Evolutionary conservation across 2,329 filamentous ascomycete species (phyloP), one percentile per base, ranked within the genome.

Genomic region (Paecilomyces sp.): DNA sequence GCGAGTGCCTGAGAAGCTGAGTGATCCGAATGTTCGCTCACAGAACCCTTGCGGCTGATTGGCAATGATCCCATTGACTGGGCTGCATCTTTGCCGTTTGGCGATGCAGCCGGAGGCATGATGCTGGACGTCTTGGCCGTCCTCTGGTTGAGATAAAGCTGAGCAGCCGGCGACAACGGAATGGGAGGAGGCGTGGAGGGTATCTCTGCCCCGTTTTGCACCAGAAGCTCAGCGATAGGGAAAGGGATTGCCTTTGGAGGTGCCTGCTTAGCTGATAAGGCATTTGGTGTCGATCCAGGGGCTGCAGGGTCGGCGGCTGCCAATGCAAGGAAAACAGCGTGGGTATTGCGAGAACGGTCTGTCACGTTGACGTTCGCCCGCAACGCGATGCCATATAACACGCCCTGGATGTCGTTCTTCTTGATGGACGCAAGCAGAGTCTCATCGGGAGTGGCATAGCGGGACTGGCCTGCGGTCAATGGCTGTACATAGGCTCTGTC

Each of bases 141-240:
- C 58, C 86, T 96, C 76, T 92, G 87, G 65, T 96, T 92, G 55
- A 97, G 80, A 68, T 97, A 99, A 34, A 89, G 75, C 69, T 90
- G 88, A 2, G 94, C 93, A 54, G 88, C 88, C 9, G 85, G 81
- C 61, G 91, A 92, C 11, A 99, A 82, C 0, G 92, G 91, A 65
- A 97, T 92, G 0, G 91, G 88, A 0, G 92, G 90, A 61, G 89
- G 81, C 1, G 85, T 79, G 1, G 80, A 71, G 0, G 94, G 93
- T 34, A 97, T 88, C 63, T 96, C 89, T 3, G 92, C 92, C 15
- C 94, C 94, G 69, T 99, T 97, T 68, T 97, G 95, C 13, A 96
- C 81, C 13, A 99, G 82, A 61, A 99, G 79, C 74, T 99, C 94
- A 13, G 94, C 94, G 51, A 97, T 82, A 0, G 94, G 88, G 72